Evolutionary conservation across 2,329 filamentous ascomycete genomes (phyloP).

Genomic region (Corinectria fuckeliana): DNA sequence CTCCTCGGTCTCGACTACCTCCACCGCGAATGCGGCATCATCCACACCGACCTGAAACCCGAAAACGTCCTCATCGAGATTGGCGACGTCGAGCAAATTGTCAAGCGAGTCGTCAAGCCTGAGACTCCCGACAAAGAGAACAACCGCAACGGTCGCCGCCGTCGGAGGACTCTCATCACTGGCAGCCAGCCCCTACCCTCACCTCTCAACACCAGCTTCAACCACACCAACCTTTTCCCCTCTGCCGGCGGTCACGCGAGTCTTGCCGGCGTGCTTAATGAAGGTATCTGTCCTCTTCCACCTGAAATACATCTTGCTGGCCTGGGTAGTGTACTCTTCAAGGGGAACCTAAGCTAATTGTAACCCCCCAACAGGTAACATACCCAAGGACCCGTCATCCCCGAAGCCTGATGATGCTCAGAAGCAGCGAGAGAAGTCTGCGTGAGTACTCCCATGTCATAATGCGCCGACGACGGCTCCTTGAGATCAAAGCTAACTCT

Average conservation of each 20-base stretch:
- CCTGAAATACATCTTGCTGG: not conserved
- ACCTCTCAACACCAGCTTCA: slow-evolving; percentile 91
- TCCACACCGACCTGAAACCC: slow-evolving; percentile 96
- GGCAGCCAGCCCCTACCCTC: slow-evolving; percentile 96
- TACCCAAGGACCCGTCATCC: slow-evolving; percentile 51
- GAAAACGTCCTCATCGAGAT: slow-evolving; percentile 99
- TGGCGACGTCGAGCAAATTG: slow-evolving; percentile 97
- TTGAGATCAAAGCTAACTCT: slow-evolving; percentile 10
- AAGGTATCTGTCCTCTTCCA: slow-evolving; percentile 63
- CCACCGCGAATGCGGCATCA: slow-evolving; percentile 97
- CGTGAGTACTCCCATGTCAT: slow-evolving; percentile 64
- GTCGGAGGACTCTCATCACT: slow-evolving; percentile 92
- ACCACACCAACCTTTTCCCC: slow-evolving; percentile 74
- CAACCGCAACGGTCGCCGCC: slow-evolving; percentile 87
- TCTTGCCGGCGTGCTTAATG: slow-evolving; percentile 83
- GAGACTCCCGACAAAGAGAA: slow-evolving; percentile 79
- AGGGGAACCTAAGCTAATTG: too few species aligned
- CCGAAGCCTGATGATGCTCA: slow-evolving; percentile 70
- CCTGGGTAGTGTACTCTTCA: too few species aligned
- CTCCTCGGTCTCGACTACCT: slow-evolving; percentile 94
- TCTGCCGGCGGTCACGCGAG: slow-evolving; percentile 72
- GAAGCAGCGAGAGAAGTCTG: slow-evolving; percentile 88
- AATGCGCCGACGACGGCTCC: not conserved
- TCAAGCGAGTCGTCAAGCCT: slow-evolving; percentile 92
- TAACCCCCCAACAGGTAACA: slow-evolving; percentile 38